Conservation (phyloP, 2,329 filamentous ascomycete species). For the Alternaria conjuncta region DNA sequence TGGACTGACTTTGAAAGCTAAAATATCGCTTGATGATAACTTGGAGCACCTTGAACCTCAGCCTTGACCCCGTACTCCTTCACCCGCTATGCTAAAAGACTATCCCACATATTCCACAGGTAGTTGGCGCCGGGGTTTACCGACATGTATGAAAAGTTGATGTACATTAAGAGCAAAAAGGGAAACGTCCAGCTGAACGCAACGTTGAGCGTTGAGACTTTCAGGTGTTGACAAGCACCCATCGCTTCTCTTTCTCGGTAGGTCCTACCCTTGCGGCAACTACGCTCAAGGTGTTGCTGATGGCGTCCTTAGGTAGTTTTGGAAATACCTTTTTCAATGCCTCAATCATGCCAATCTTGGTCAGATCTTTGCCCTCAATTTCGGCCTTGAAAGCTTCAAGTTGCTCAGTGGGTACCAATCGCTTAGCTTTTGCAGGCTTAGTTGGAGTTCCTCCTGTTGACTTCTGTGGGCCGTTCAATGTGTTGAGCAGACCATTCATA, state of each 20-base stretch:
- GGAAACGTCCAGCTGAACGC: not conserved
- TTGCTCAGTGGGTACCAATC: conserved; percentile 64
- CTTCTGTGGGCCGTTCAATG: conserved; percentile 29
- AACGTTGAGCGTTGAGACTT: not conserved
- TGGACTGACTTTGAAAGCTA: not conserved
- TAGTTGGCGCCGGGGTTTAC: not conserved
- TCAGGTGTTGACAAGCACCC: conserved; percentile 53
- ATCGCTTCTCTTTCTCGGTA: conserved; percentile 69
- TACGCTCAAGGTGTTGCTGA: conserved; percentile 72
- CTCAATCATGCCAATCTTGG: conserved; percentile 77
- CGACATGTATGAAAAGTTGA: not conserved
- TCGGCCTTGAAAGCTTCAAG: conserved; percentile 72
- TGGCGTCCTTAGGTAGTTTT: conserved; percentile 70
- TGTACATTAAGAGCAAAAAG: not conserved
- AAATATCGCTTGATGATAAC: not conserved
- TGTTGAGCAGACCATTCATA: conserved; percentile 44
- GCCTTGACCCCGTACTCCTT: not conserved
- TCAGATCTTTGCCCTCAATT: conserved; percentile 73
- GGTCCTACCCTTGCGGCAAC: conserved; percentile 69
- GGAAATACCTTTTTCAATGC: conserved; percentile 77
- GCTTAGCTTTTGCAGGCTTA: conserved; percentile 50
- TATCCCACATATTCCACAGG: not conserved
- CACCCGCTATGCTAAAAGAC: not conserved
- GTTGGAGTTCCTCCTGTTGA: conserved; percentile 23
- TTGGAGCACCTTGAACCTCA: not conserved